These are phyloP conservation scores for Trichomonas tenax DNA, from an alignment of 208 protist species.

Conservation along the genomic window DNA sequence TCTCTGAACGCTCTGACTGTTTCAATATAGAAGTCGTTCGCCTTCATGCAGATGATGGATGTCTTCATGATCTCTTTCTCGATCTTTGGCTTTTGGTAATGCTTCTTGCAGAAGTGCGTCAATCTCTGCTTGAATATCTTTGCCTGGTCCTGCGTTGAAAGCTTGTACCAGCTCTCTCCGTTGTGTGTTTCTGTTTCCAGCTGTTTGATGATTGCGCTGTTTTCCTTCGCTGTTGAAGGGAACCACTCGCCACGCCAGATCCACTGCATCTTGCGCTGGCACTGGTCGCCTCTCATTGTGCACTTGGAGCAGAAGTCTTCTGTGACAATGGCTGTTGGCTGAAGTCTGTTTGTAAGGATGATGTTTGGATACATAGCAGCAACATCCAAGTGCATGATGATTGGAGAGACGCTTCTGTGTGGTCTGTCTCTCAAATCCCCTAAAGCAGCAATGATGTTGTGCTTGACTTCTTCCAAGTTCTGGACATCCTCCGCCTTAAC, in stretches of 20 bases:
- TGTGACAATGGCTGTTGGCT: slow-evolving; percentile 71
- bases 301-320: slow-evolving; percentile 73
- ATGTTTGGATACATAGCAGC: slow-evolving; percentile 99
- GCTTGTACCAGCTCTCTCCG: not conserved
- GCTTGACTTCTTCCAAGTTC: slow-evolving; percentile 62
- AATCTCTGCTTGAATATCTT: slow-evolving; percentile 75
- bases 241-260: slow-evolving; percentile 90
- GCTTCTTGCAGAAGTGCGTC: slow-evolving; percentile 77
- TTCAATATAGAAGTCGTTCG: slow-evolving; percentile 98
- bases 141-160: slow-evolving; percentile 39
- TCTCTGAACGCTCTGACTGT: slow-evolving; percentile 96
- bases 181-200: slow-evolving; percentile 17
- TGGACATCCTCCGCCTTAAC: slow-evolving; percentile 54
- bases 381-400: slow-evolving; percentile 98
- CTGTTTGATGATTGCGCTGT: slow-evolving; percentile 8
- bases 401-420: slow-evolving; percentile 55
- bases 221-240: slow-evolving; percentile 53
- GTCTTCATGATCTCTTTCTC: slow-evolving; percentile 41
- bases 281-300: slow-evolving; percentile 40
- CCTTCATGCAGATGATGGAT: slow-evolving; percentile 93
- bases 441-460: slow-evolving; percentile 58
- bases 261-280: slow-evolving; percentile 91
- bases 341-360: slow-evolving; percentile 98
- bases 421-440: slow-evolving; percentile 61
- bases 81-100: slow-evolving; percentile 85